These are phyloP conservation scores for Pseudogymnoascus sp. DNA, from an alignment of 2,329 filamentous ascomycete genomes.

Conservation along the genomic window DNA sequence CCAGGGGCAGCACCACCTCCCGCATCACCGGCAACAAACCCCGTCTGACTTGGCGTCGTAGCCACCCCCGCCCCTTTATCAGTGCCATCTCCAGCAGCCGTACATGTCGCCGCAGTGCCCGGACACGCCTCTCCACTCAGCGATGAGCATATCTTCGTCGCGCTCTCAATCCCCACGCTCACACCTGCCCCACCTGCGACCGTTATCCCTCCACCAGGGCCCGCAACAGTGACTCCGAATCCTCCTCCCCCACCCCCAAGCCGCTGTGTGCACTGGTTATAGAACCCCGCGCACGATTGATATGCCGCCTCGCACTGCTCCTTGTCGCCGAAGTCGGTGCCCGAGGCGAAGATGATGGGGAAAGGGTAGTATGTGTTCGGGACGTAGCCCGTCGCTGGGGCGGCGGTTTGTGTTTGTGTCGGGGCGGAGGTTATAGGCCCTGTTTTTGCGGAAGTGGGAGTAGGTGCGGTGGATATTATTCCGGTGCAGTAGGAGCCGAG, in stretches of 20 bases:
- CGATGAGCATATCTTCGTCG: slow-evolving; percentile 49
- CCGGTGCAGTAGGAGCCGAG: slow-evolving; percentile 29
- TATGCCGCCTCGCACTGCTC: slow-evolving; percentile 47
- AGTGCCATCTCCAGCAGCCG: slow-evolving; percentile 21
- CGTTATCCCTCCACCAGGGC: slow-evolving; percentile 47
- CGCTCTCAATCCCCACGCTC: slow-evolving; percentile 38
- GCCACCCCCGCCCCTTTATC: slow-evolving; percentile 6
- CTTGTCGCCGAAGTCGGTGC: slow-evolving; percentile 43
- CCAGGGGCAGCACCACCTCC: slow-evolving; percentile 20
- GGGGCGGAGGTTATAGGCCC: slow-evolving; percentile 7
- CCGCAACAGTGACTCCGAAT: slow-evolving; percentile 49
- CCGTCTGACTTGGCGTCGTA: slow-evolving; percentile 1
- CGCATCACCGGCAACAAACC: slow-evolving; percentile 18
- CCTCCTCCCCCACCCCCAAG: slow-evolving; percentile 36
- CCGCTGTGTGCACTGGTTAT: slow-evolving; percentile 44
- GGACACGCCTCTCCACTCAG: slow-evolving; percentile 47
- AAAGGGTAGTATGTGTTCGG: slow-evolving; percentile 54
- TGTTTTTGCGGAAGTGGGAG: slow-evolving; percentile 12
- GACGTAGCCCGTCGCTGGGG: slow-evolving; percentile 43
- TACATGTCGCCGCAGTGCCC: slow-evolving; percentile 23
- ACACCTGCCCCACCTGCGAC: slow-evolving; percentile 33
- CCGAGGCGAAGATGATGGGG: slow-evolving; percentile 40
- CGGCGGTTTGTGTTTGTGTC: slow-evolving; percentile 16
- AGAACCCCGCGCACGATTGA: slow-evolving; percentile 46
- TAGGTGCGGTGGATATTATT: slow-evolving; percentile 18